Evolutionary conservation across 345 rosid genomes (phyloP), one percentile per base, ranked within the genome.

Genomic region (Pistacia integerrima): DNA sequence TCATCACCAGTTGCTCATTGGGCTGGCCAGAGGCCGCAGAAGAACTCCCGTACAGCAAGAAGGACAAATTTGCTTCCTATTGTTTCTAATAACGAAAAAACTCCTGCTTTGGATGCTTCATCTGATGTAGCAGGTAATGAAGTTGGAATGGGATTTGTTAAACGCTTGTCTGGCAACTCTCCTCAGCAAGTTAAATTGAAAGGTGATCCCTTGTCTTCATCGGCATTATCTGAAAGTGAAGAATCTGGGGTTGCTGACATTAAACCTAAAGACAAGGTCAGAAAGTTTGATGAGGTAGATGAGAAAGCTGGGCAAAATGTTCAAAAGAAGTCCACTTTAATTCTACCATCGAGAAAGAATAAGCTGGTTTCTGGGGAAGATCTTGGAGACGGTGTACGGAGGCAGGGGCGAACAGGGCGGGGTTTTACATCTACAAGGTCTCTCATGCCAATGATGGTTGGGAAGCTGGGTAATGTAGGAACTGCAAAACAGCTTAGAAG

Each of bases 161-260:
- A 90, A 84, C 92, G 85, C 69, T 76, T 89, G 71, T 76, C 87
- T 69, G 82, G 82, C 74, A 89, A 74, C 81, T 93, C 98, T 82
- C 97, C 98, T 79, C 97, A 87, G 74, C 93, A 85, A 78, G 85
- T 91, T 69, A 96, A 87, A 83, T 75, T 83, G 58, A 93, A 90
- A 88, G 86, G 85, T 65, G 99, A 96, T n/a, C 79, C 88, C 65
- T 83, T 89, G 75, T 84, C 97, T 62, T 80, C 94, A 14, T 81
- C 93, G 70, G 86, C 88, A 49, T 86, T 93, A 82, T 92, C 98
- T 49, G 99, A 96, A 87, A 93, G 97, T 79, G 99, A 96, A 84
- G 99, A 96, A 71, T 84, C 94, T 67, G 97, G 89, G 7, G 80
- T 90, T 74, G 82, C 97, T 83, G 97, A 91, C 78, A 88, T 85